Evolutionary conservation across 2,329 filamentous ascomycete species (phyloP), one percentile per base, ranked within the genome.

Genomic region (Arthrobotrys sinensis): DNA sequence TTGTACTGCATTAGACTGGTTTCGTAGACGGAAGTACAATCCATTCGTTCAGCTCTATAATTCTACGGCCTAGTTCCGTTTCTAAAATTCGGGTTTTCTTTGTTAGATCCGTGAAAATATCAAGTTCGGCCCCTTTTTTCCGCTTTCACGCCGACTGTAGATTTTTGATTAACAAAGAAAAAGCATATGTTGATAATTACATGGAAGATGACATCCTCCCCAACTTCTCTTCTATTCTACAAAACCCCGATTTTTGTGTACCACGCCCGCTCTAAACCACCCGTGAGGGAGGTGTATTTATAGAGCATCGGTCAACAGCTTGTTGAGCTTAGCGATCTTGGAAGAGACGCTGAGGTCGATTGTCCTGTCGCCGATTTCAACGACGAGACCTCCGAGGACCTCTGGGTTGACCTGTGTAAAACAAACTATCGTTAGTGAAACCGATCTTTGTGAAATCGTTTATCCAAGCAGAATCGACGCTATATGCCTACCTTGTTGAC

Each of bases 291-390:
- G 5, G 32, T 5, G 11, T 32, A 12, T 72, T 93, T 97, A 99
- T 92, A 99, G 89, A 86, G 92, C 89, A 87, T 99, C 96, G 83
- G 90, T 94, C 85, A 99, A 92, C 85, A 97, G 91, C 92, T 98
- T 99, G 93, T 99, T 99, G 90, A 99, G 93, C 91, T 94, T 97
- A 85, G 93, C 90, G 86, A 99, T 92, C 90, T 95, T 96, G 85
- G 92, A 89, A 62, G 95, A 95, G 84, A 99, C 94, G 86, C 92
- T 96, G 82, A 97, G 92, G 87, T 99, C 96, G 85, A 99, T 97
- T 85, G 95, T 98, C 85, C 95, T 92, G 89, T 98, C 95, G 84
- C 94, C 95, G 82, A 98, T 92, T 88, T 98, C 95, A 84, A 99
- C 95, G 81, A 99, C 87, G 82, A 99, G 91, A 80, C 96, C 96